A percentile compares a stretch with the other conserved stretches of the same genome.
Evolutionary conservation across 139 green algal genomes (phyloP).

Genomic region (Desmodesmus armatus): DNA sequence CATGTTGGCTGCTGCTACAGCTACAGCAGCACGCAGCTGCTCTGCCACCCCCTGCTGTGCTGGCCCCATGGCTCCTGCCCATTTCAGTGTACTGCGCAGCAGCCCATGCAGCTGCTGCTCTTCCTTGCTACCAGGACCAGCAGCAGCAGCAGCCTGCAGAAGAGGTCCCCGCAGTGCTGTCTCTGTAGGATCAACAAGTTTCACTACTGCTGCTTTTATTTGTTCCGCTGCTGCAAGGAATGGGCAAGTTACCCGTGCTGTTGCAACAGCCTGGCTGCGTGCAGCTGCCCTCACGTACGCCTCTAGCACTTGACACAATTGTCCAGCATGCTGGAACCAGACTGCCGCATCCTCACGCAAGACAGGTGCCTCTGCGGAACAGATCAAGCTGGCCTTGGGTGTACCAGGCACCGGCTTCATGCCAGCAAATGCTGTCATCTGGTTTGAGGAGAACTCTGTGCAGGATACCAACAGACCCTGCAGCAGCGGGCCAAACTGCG

Average conservation of each 20-base stretch:
- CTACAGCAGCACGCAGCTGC: too few relatives aligned
- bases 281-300: neutral
- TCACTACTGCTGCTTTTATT: too few relatives aligned
- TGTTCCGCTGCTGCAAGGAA: neutral
- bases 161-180: too few relatives aligned
- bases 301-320: neutral
- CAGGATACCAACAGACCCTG: neutral
- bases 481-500: neutral
- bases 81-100: too few relatives aligned
- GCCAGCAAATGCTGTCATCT: conserved; percentile 7
- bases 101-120: neutral
- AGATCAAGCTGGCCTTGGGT: too few relatives aligned
- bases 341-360: neutral
- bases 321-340: neutral
- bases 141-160: too few relatives aligned
- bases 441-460: conserved; percentile 7
- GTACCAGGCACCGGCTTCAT: too few relatives aligned
- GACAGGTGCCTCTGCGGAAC: too few relatives aligned
- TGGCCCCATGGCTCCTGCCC: too few relatives aligned
- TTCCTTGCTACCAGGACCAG: neutral
- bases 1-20: too few relatives aligned
- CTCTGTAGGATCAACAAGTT: too few relatives aligned
- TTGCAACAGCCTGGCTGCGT: neutral
- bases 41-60: neutral
- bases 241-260: neutral